Evolutionary conservation across 495 filamentous ascomycete species (phyloP).

Genomic region (Penicillium waksmanii): DNA sequence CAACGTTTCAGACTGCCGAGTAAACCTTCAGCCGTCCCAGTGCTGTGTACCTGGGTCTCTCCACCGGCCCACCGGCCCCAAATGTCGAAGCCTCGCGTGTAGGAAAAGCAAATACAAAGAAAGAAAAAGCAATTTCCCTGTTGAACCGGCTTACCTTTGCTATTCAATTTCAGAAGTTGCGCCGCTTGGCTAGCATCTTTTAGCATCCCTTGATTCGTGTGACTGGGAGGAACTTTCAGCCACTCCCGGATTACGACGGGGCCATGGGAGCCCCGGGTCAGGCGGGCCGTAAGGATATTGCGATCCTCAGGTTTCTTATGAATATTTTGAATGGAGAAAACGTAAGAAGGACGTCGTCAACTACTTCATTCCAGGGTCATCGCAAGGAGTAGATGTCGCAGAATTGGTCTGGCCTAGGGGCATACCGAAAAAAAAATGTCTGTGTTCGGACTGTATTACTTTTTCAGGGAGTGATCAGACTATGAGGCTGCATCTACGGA

Average conservation of each 20-base stretch:
- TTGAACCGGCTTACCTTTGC: not conserved
- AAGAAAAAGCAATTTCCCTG: not conserved
- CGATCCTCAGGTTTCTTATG: conserved; percentile 8
- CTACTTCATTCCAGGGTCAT: conserved; percentile 6
- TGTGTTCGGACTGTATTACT: conserved; percentile 4
- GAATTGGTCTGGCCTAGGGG: not conserved
- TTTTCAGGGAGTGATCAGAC: not conserved
- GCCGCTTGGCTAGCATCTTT: not conserved
- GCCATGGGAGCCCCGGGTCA: conserved; percentile 2
- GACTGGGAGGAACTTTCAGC: not conserved
- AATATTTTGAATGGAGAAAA: not conserved
- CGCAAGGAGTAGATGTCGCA: conserved; percentile 3
- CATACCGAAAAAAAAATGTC: not conserved
- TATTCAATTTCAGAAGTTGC: not conserved
- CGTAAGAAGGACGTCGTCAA: not conserved
- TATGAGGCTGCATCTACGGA: not conserved
- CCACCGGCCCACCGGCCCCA: not conserved
- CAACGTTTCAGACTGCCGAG: conserved; percentile 1
- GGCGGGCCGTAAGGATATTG: conserved; percentile 11
- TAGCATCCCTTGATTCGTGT: conserved; percentile 1
- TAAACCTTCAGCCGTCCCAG: not conserved
- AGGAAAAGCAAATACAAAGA: not conserved
- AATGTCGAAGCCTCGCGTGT: not conserved
- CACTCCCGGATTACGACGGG: not conserved
- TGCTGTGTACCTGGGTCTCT: not conserved